phyloP scores from a whole-genome alignment of 148 eudicot genomes.

The Fallopia convolvulus region DNA sequence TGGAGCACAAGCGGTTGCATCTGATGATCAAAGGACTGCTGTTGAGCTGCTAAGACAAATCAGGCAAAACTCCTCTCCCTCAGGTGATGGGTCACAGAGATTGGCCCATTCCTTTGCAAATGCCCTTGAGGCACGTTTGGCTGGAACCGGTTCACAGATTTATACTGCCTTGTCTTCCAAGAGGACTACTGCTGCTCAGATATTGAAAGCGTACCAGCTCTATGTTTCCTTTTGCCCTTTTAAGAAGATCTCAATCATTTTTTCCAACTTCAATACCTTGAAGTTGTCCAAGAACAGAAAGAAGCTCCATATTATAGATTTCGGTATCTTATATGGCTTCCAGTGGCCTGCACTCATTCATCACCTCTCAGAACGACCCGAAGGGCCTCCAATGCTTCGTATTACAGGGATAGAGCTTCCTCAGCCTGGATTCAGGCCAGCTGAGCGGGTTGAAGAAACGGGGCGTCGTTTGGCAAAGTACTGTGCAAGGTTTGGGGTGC shows the following conservation, averaged over 20 bases:
- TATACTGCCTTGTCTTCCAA: slow-evolving; percentile 30
- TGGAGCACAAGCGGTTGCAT: slow-evolving; percentile 43
- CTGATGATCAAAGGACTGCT: slow-evolving; percentile 31
- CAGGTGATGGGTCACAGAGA: slow-evolving; percentile 47
- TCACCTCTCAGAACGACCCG: slow-evolving; percentile 27
- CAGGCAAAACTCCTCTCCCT: slow-evolving; percentile 32
- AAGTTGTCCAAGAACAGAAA: slow-evolving; percentile 24
- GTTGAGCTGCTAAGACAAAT: slow-evolving; percentile 34
- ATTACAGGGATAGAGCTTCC: slow-evolving; percentile 59
- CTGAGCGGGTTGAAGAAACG: slow-evolving; percentile 48
- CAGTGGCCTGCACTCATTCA: slow-evolving; percentile 60
- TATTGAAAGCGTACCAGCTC: slow-evolving; percentile 41
- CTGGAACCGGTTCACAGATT: slow-evolving; percentile 28
- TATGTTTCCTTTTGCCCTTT: slow-evolving; percentile 39
- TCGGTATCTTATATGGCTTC: slow-evolving; percentile 52
- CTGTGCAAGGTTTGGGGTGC: slow-evolving; percentile 41
- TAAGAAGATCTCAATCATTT: slow-evolving; percentile 35
- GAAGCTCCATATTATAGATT: slow-evolving; percentile 49
- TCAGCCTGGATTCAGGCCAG: slow-evolving; percentile 55
- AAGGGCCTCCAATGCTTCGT: slow-evolving; percentile 42
- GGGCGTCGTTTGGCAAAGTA: slow-evolving; percentile 47
- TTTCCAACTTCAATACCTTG: slow-evolving; percentile 24
- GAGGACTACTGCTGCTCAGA: slow-evolving; percentile 35
- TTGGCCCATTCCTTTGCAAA: slow-evolving; percentile 42
- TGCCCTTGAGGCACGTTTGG: slow-evolving; percentile 49